A percentile compares a stretch with the other conserved stretches of the same genome.
phyloP scores from a whole-genome alignment of 2,329 filamentous ascomycete species.

The Diplodia scrobiculata region DNA sequence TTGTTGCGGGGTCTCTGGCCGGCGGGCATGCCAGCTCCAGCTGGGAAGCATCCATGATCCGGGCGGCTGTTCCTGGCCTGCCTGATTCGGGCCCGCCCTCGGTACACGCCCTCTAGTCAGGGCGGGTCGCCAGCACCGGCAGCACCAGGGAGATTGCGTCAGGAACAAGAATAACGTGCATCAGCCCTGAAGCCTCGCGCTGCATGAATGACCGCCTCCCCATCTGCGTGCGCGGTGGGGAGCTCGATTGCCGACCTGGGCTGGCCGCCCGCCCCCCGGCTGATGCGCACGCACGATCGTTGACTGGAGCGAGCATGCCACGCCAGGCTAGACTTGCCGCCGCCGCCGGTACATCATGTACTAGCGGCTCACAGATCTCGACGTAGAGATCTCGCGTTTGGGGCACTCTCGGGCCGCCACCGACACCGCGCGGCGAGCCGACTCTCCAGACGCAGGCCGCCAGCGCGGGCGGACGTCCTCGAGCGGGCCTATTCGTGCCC shows the following conservation, averaged over 20 bases:
- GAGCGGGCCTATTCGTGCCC: slow-evolving; percentile 18
- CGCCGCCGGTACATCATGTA: slow-evolving; percentile 24
- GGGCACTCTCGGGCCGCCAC: slow-evolving; percentile 27
- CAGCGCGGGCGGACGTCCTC: background rate
- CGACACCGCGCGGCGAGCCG: slow-evolving; percentile 4
- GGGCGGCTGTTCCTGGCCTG: slow-evolving; percentile 29
- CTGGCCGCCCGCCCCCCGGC: slow-evolving; percentile 29
- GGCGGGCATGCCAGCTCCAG: slow-evolving; percentile 25
- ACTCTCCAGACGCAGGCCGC: background rate
- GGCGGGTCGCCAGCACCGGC: slow-evolving; percentile 40
- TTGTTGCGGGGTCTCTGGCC: slow-evolving; percentile 46
- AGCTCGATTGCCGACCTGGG: slow-evolving; percentile 25
- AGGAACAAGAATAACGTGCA: slow-evolving; percentile 43
- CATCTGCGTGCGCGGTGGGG: slow-evolving; percentile 16
- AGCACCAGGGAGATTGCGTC: slow-evolving; percentile 46
- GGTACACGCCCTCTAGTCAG: slow-evolving; percentile 17
- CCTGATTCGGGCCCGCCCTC: slow-evolving; percentile 24
- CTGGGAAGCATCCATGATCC: slow-evolving; percentile 28
- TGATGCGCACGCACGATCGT: slow-evolving; percentile 44
- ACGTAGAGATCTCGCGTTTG: slow-evolving; percentile 25
- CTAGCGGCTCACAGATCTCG: slow-evolving; percentile 41
- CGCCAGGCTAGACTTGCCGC: slow-evolving; percentile 37
- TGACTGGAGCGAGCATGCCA: slow-evolving; percentile 31
- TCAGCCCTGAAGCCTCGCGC: slow-evolving; percentile 41
- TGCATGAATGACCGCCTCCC: slow-evolving; percentile 27